phyloP scores from a whole-genome alignment of 1,284 basidiomycete genomes.

The Melampsora larici-populina region DNA sequence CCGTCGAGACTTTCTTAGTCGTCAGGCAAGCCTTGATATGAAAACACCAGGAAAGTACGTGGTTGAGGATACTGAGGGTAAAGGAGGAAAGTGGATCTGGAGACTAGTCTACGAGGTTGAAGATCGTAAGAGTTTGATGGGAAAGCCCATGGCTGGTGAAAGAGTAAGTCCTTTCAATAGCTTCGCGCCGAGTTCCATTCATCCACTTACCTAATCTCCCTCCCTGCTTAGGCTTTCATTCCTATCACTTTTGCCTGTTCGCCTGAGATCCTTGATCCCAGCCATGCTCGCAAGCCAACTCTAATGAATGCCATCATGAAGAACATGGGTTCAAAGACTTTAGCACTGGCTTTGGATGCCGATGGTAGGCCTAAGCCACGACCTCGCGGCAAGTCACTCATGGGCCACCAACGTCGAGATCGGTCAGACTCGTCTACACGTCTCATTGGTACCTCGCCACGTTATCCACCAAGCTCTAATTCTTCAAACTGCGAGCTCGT shows the following conservation, averaged over 20 bases:
- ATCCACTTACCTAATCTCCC: background rate
- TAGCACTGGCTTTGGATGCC: slow-evolving; percentile 17
- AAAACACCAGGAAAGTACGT: slow-evolving; percentile 36
- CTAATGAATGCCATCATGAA: slow-evolving; percentile 40
- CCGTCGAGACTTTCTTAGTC: slow-evolving; percentile 40
- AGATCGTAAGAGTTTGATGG: slow-evolving; percentile 43
- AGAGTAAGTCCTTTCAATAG: slow-evolving; percentile 20
- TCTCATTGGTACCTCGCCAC: slow-evolving; percentile 25
- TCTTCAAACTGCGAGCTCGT: slow-evolving; percentile 7
- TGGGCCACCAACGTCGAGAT: slow-evolving; percentile 34
- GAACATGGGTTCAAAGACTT: slow-evolving; percentile 36
- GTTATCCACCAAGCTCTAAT: slow-evolving; percentile 6
- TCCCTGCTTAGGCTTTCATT: slow-evolving; percentile 31
- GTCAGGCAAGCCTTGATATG: slow-evolving; percentile 36
- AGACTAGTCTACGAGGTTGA: slow-evolving; percentile 39
- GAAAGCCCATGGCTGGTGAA: slow-evolving; percentile 42
- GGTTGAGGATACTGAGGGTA: slow-evolving; percentile 38
- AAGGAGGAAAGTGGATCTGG: slow-evolving; percentile 42
- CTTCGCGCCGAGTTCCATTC: background rate
- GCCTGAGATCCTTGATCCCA: slow-evolving; percentile 39
- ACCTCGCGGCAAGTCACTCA: slow-evolving; percentile 32
- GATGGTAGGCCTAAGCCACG: slow-evolving; percentile 24
- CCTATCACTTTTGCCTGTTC: slow-evolving; percentile 43
- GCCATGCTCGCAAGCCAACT: slow-evolving; percentile 39
- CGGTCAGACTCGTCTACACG: slow-evolving; percentile 28